These are phyloP conservation scores for Mycena maculata DNA, from an alignment of 768 basidiomycete species.

Conservation along the genomic window DNA sequence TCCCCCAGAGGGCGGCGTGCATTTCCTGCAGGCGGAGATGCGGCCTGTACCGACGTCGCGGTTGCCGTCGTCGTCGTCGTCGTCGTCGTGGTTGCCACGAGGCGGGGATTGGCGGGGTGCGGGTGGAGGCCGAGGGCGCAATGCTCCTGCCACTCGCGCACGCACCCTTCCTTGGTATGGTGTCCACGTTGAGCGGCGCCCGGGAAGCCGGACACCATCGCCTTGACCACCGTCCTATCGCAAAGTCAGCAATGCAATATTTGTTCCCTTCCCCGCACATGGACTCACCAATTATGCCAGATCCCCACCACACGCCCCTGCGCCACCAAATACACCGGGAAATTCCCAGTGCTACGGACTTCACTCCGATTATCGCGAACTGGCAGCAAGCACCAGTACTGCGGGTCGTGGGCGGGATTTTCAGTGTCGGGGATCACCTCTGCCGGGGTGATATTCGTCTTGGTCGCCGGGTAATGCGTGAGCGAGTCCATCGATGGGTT, in stretches of 20 bases:
- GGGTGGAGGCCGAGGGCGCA: constrained; percentile 1
- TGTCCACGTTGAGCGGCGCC: neutral
- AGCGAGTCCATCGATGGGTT: too few species aligned
- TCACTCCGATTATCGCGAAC: neutral
- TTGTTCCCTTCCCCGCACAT: too few species aligned
- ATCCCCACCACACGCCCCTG: neutral
- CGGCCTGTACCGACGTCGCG: too few species aligned
- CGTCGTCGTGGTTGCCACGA: neutral
- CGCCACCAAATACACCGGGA: neutral
- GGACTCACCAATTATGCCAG: neutral
- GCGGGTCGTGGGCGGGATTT: neutral
- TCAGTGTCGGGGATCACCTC: neutral
- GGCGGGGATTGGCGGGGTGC: neutral
- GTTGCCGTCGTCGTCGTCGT: too few species aligned
- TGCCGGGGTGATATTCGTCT: neutral
- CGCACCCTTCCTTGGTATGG: neutral
- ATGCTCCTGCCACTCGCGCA: constrained; percentile 11
- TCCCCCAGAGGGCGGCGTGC: too few species aligned
- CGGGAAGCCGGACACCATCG: neutral
- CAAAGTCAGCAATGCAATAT: neutral
- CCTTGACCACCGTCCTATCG: neutral
- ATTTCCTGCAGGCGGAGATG: too few species aligned
- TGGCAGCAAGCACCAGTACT: neutral
- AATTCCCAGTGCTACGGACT: neutral
- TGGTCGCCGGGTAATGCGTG: too few species aligned